Evolutionary conservation across 2,329 filamentous ascomycete genomes (phyloP), one percentile per base, ranked within the genome.

Genomic region (Penicillium digitatum): DNA sequence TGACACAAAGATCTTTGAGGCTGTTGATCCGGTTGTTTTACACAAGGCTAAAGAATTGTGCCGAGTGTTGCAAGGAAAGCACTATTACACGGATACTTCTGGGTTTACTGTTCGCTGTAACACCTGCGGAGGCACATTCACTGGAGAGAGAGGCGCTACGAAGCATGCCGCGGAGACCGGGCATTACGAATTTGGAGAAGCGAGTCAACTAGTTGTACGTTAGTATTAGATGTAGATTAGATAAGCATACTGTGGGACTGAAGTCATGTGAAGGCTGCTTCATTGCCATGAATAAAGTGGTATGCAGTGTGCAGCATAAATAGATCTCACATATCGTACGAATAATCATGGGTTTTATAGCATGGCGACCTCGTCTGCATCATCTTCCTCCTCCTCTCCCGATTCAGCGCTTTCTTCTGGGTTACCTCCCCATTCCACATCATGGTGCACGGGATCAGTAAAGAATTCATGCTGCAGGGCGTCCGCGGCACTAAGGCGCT

Each of bases 81-180:
- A 95, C 69, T 97, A 97, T 70, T 96, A 85, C 66, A 96, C 92
- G 0, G 90, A 96, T 70, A 95, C 90, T 0, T 83, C 88, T 22
- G 86, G 86, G 0, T 90, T 96, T 67, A 79, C 83, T 35, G 82
- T 96, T 55, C 84, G 81, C 66, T 97, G 93, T 71, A 90, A 91
- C 60, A 77, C 80, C 3, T 80, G 78, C 53, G 75, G 76, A 5
- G 70, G 68, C 16, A 66, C 68, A 34, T 74, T 76, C 55, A 69
- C 72, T 9, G 78, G 78, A 16, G 76, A 79, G 63, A 74, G 71
- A 42, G 77, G 76, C 22, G 78, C 77, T 2, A 74, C 73, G 0
- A 66, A 76, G 61, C 78, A 80, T 67, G 78, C 78, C 18, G 60
- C 70, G 42, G 65, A 74, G 60, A 79, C 77, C 1, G 77, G 77